Evolutionary conservation across 2,329 filamentous ascomycete genomes (phyloP).

Genomic region (Trichoderma arundinaceum): DNA sequence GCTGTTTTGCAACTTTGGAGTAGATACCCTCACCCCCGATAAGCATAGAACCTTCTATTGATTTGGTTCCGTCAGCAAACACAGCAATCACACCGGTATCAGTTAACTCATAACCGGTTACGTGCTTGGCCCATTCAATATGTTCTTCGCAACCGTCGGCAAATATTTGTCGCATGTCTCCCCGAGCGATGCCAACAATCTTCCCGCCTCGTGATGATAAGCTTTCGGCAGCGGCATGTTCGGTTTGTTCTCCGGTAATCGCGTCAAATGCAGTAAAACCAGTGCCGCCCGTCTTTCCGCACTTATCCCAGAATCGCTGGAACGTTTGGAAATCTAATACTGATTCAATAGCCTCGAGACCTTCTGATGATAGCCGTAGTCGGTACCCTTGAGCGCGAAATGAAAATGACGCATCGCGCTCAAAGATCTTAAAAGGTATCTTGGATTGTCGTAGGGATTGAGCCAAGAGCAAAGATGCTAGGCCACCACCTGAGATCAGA

Average conservation of each 20-base stretch:
- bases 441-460: slow-evolving; percentile 49
- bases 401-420: slow-evolving; percentile 55
- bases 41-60: slow-evolving; percentile 63
- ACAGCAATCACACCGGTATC: slow-evolving; percentile 59
- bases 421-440: slow-evolving; percentile 62
- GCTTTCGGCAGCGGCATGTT: slow-evolving; percentile 39
- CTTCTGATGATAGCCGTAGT: slow-evolving; percentile 61
- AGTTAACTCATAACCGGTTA: slow-evolving; percentile 64
- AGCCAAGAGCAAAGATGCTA: slow-evolving; percentile 52
- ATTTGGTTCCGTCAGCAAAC: slow-evolving; percentile 65
- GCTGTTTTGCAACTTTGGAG: slow-evolving; percentile 64
- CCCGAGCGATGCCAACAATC: slow-evolving; percentile 65
- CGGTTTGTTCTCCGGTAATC: slow-evolving; percentile 54
- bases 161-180: slow-evolving; percentile 67
- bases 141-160: slow-evolving; percentile 59
- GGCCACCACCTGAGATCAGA: slow-evolving; percentile 53
- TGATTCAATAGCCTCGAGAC: slow-evolving; percentile 64
- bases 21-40: slow-evolving; percentile 68
- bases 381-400: slow-evolving; percentile 69
- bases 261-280: slow-evolving; percentile 60
- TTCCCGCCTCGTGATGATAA: slow-evolving; percentile 62
- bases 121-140: slow-evolving; percentile 61
- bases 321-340: slow-evolving; percentile 57
- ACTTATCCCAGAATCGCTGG: slow-evolving; percentile 62
- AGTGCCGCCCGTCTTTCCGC: slow-evolving; percentile 63